Evolutionary conservation across 2,329 filamentous ascomycete genomes (phyloP).

Genomic region (Cytospora leucostoma): DNA sequence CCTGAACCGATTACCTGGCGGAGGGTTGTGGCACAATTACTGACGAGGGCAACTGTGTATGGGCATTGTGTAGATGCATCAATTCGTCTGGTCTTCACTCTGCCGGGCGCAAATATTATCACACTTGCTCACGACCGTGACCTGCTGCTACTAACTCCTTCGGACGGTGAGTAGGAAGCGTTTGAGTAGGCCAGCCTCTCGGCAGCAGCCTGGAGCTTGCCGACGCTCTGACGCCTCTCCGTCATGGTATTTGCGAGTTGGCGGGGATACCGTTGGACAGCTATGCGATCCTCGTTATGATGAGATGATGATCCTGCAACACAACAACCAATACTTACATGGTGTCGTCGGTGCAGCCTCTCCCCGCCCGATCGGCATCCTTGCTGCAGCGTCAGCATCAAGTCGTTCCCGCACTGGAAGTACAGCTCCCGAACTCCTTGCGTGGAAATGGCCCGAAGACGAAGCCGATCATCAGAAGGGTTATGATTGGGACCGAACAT

Average conservation of each 20-base stretch:
- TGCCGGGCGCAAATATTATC: conserved; percentile 7
- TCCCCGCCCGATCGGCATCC: conserved; percentile 5
- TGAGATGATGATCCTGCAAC: conserved; percentile 10
- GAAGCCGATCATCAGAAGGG: conserved; percentile 18
- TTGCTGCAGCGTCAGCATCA: conserved; percentile 21
- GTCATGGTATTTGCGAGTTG: not conserved
- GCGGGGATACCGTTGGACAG: not conserved
- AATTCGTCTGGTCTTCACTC: conserved; percentile 6
- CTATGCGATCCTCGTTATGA: not conserved
- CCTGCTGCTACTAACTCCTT: not conserved
- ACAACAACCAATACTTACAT: conserved; percentile 12
- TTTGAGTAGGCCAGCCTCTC: conserved; percentile 13
- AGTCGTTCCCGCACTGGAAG: conserved; percentile 10
- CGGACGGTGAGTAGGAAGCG: conserved; percentile 5
- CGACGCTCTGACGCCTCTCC: conserved; percentile 1
- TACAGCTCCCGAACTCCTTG: conserved; percentile 11
- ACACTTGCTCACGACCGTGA: conserved; percentile 8
- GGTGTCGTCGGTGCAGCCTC: conserved; percentile 3
- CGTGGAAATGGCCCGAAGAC: conserved; percentile 18
- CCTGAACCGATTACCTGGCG: conserved; percentile 18
- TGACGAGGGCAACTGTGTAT: not conserved
- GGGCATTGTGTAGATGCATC: conserved; percentile 7
- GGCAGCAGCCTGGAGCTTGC: conserved; percentile 6
- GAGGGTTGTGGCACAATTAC: not conserved
- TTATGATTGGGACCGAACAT: conserved; percentile 18